Conservation (phyloP, 2,329 filamentous ascomycete genomes). For the Orbilia blumenaviensis region DNA sequence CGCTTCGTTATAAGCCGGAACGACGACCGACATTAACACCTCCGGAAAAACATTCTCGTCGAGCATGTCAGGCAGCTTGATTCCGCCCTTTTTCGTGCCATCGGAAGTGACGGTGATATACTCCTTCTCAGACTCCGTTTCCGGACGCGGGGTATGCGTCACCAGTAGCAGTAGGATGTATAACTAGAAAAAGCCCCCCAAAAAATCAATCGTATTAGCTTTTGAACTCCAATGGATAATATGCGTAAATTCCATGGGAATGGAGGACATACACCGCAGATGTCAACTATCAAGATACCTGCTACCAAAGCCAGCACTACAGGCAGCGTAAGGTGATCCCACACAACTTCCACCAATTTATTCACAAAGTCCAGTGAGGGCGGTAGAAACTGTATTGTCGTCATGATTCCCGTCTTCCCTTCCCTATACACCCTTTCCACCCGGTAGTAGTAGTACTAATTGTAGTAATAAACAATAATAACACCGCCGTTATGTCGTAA, state of each 20-base stretch:
- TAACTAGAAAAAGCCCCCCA: slow-evolving; percentile 7
- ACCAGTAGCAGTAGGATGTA: slow-evolving; percentile 70
- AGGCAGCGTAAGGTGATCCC: slow-evolving; percentile 5
- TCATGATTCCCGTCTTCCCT: not conserved
- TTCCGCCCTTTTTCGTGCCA: slow-evolving; percentile 60
- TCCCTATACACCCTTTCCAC: not conserved
- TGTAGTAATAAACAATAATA: too few relatives aligned
- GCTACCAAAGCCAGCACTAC: slow-evolving; percentile 2
- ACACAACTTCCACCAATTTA: not conserved
- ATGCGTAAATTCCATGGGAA: too few relatives aligned
- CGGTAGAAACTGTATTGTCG: slow-evolving; percentile 10
- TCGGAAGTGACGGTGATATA: slow-evolving; percentile 76
- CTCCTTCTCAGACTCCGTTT: slow-evolving; percentile 80
- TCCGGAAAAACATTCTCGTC: slow-evolving; percentile 65
- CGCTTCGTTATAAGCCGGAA: slow-evolving; percentile 96
- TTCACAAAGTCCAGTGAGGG: slow-evolving; percentile 30
- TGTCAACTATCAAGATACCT: not conserved
- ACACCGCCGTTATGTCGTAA: too few relatives aligned
- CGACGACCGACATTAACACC: slow-evolving; percentile 87
- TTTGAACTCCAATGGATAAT: not conserved
- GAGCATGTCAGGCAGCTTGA: slow-evolving; percentile 61
- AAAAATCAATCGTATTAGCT: too few relatives aligned
- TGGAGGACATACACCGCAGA: slow-evolving; percentile 19
- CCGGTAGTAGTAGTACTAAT: too few relatives aligned
- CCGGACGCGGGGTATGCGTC: slow-evolving; percentile 80